These are phyloP conservation scores for Osmanthus fragrans DNA, from an alignment of 257 asterid species.

Conservation along the genomic window DNA sequence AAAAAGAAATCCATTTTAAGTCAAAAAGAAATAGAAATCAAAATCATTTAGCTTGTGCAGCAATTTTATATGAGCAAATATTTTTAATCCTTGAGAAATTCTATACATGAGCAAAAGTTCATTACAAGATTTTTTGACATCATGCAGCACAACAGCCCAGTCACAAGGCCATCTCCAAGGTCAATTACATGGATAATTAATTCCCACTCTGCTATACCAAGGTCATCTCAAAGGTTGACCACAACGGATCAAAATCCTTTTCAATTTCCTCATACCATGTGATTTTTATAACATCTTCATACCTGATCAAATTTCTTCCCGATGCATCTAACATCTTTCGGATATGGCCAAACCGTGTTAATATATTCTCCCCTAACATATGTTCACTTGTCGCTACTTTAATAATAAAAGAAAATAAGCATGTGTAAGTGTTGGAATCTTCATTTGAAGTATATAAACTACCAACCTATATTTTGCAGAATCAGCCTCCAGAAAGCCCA, in stretches of 20 bases:
- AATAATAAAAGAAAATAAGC: constrained; percentile 10
- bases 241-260: neutral
- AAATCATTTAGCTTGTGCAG: neutral
- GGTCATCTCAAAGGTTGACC: neutral
- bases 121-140: neutral
- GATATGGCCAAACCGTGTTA: neutral
- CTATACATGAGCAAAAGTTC: neutral
- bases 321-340: neutral
- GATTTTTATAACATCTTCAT: neutral
- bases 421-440: neutral
- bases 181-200: neutral
- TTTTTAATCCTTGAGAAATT: neutral
- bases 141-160: neutral
- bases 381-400: neutral
- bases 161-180: neutral
- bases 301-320: neutral
- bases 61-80: neutral
- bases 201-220: neutral
- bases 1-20: neutral
- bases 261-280: neutral
- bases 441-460: constrained; percentile 4
- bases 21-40: neutral
- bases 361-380: neutral
- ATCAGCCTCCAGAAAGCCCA: constrained; percentile 98
- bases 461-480: constrained; percentile 92